Base-by-base conservation (phyloP, 2,329 filamentous ascomycete genomes). In the Fusarium siculi region DNA sequence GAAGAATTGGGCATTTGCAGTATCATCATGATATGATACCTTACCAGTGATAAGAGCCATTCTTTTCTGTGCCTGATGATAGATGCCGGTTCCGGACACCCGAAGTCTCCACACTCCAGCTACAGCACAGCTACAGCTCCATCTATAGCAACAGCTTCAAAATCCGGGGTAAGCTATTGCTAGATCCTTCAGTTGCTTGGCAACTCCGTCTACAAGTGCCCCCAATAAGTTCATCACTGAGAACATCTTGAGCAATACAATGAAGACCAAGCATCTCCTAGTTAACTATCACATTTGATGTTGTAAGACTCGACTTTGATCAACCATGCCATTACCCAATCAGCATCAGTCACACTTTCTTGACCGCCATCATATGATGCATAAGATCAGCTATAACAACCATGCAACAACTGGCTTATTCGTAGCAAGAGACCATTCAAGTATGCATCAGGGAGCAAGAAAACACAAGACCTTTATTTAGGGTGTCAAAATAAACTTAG, bases 91-190 rank as follows among this genome's bases (percentile, higher is more conserved):
- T 54, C 54, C 61, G 57, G 44, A n/a, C 55, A 57, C 70, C 50
- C 32, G 9, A 14, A 36, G 70, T 67, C 52, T 47, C 70, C 71
- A 73, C 70, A 47, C 62, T 61, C 71, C 62, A 43, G 47, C 73
- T 67, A 14, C 43, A 43, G 40, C 40, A 15, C n/a, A 43, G 43
- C 21, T 42, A 19, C 18, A 21, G 4, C 47, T 50, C 43, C 32
- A 19, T 10, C 16, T 25, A 19, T 66, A 70, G 47, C 55, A 44
- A 43, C 66, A 68, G 39, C 65, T 32, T 28, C 66, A 53, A 52
- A 69, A 69, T 69, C 66, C 1, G 66, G 66, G 66, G 66, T 69
- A 69, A 64, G 32, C 40, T 57, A 69, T 63, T 44, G 36, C n/a
- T 30, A 44, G 56, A 56, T 43, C 10, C 64, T 68, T 63, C 47